phyloP scores from a whole-genome alignment of 2,329 filamentous ascomycete genomes.

The Ceratocystis albifundus region DNA sequence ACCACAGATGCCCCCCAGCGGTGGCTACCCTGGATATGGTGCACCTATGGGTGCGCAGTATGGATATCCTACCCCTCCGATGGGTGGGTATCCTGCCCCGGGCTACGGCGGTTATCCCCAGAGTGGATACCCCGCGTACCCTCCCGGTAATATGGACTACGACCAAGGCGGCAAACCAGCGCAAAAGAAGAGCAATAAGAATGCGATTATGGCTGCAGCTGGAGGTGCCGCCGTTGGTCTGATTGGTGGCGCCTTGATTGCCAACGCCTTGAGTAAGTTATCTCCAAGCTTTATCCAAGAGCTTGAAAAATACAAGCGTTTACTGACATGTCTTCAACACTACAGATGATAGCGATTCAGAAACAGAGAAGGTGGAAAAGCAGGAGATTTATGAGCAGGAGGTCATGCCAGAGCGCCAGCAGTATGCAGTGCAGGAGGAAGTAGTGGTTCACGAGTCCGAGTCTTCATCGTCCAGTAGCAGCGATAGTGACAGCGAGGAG shows the following conservation, averaged over 20 bases:
- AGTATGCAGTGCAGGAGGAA: slow-evolving; percentile 2
- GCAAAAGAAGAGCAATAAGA: slow-evolving; percentile 39
- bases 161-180: slow-evolving; percentile 25
- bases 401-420: not conserved
- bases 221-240: slow-evolving; percentile 48
- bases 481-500: slow-evolving; percentile 20
- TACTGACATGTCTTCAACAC: not conserved
- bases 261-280: slow-evolving; percentile 43
- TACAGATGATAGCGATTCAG: slow-evolving; percentile 4
- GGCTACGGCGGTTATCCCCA: slow-evolving; percentile 22
- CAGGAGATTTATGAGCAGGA: not conserved
- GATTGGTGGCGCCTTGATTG: slow-evolving; percentile 46
- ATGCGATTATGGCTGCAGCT: slow-evolving; percentile 46
- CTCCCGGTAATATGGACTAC: slow-evolving; percentile 24
- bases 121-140: slow-evolving; percentile 26
- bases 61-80: slow-evolving; percentile 13
- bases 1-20: not conserved
- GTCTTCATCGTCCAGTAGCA: slow-evolving; percentile 4
- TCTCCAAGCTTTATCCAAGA: not conserved
- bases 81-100: slow-evolving; percentile 25
- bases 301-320: not conserved
- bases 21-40: slow-evolving; percentile 10
- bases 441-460: not conserved
- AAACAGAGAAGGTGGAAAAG: not conserved
- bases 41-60: not conserved